Evolutionary conservation across 495 filamentous ascomycete species (phyloP).

Genomic region (Bathelium albidoporum): DNA sequence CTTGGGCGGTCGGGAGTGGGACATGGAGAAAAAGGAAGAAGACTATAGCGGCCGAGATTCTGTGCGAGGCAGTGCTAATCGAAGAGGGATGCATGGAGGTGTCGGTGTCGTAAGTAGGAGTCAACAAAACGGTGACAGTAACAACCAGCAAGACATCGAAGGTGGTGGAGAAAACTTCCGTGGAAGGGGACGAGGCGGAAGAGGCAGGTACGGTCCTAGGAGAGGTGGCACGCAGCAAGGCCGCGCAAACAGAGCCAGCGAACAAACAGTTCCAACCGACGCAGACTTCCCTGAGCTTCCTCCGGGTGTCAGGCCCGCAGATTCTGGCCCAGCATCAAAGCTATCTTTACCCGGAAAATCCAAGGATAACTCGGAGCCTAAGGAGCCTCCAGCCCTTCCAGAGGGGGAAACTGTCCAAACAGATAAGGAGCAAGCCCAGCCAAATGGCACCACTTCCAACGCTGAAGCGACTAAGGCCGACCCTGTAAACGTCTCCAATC

Average conservation of each 20-base stretch:
- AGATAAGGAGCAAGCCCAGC: background rate
- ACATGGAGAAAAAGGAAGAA: slow-evolving; percentile 60
- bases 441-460: background rate
- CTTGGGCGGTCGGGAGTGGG: slow-evolving; percentile 61
- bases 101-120: slow-evolving; percentile 23
- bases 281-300: slow-evolving; percentile 26
- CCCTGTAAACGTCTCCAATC: background rate
- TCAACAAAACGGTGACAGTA: background rate
- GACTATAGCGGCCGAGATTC: slow-evolving; percentile 37
- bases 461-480: background rate
- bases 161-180: background rate
- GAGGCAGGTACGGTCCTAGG: slow-evolving; percentile 3
- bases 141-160: background rate
- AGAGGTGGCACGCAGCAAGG: slow-evolving; percentile 14
- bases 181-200: slow-evolving; percentile 7
- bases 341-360: background rate
- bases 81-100: slow-evolving; percentile 53
- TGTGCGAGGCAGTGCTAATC: slow-evolving; percentile 31
- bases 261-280: slow-evolving; percentile 15
- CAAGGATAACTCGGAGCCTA: background rate
- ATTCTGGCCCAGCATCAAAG: slow-evolving; percentile 1
- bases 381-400: background rate
- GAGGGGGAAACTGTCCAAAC: background rate
- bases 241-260: background rate
- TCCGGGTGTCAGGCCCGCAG: slow-evolving; percentile 1